phyloP scores from a whole-genome alignment of 345 rosid genomes.

The Eucalyptus curtisii region DNA sequence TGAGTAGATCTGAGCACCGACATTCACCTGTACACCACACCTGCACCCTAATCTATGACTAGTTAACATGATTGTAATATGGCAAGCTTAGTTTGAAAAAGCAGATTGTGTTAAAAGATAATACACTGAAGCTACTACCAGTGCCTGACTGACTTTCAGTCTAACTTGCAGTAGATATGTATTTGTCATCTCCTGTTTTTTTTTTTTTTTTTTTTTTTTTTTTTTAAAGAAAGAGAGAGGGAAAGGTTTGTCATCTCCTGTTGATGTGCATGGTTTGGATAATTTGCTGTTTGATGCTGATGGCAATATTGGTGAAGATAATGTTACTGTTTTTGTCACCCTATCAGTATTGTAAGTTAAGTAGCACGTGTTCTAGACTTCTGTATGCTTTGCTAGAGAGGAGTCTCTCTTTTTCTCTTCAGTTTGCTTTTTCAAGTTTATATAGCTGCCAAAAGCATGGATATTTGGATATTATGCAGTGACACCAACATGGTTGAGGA shows the following conservation, averaged over 20 bases:
- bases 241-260: background rate
- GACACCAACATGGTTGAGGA: constrained; percentile 32
- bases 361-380: background rate
- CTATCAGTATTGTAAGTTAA: background rate
- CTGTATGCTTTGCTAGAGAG: background rate
- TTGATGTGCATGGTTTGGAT: background rate
- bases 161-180: background rate
- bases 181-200: background rate
- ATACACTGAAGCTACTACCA: background rate
- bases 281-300: background rate
- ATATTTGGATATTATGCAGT: constrained; percentile 29
- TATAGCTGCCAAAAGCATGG: background rate
- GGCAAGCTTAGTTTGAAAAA: background rate
- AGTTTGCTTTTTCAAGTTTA: background rate
- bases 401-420: background rate
- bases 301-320: background rate
- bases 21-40: background rate
- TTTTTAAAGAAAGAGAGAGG: no score
- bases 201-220: no score
- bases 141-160: background rate
- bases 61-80: background rate
- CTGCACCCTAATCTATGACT: background rate
- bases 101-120: background rate
- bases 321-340: background rate
- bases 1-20: background rate